Percentiles rank a stretch among this genome's conserved stretches.
phyloP scores from a whole-genome alignment of 768 basidiomycete genomes.

The Rhizopogon vulgaris region DNA sequence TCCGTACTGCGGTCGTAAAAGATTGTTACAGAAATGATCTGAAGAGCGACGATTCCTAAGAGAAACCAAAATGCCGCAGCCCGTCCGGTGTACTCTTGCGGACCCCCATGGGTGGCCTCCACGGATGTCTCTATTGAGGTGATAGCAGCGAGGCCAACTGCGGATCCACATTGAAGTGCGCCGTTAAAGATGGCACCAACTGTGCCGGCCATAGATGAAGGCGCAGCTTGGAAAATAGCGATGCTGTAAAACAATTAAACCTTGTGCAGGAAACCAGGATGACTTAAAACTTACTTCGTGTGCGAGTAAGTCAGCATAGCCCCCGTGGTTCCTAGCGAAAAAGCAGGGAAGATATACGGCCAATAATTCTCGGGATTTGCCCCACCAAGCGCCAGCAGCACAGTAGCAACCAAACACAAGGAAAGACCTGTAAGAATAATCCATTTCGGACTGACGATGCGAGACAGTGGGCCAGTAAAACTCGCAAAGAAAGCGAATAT shows the following conservation, averaged over 20 bases:
- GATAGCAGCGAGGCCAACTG: slow-evolving; percentile 44
- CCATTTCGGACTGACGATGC: slow-evolving; percentile 34
- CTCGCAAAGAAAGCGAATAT: slow-evolving; percentile 30
- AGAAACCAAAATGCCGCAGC: slow-evolving; percentile 42
- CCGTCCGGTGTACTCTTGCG: slow-evolving; percentile 31
- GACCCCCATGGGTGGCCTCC: slow-evolving; percentile 26
- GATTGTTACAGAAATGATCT: slow-evolving; percentile 24
- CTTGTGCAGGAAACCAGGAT: background rate
- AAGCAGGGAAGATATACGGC: slow-evolving; percentile 43
- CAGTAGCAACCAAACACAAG: slow-evolving; percentile 31
- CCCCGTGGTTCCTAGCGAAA: slow-evolving; percentile 42
- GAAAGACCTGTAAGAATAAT: slow-evolving; percentile 37
- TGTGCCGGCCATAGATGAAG: slow-evolving; percentile 44
- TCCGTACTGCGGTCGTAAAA: slow-evolving; percentile 28
- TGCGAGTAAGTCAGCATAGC: slow-evolving; percentile 39
- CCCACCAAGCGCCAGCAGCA: slow-evolving; percentile 37
- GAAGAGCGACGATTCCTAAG: slow-evolving; percentile 28
- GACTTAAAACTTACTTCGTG: slow-evolving; percentile 34
- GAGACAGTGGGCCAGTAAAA: slow-evolving; percentile 35
- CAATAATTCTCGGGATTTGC: slow-evolving; percentile 38
- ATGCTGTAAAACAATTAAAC: slow-evolving; percentile 27
- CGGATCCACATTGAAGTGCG: slow-evolving; percentile 47
- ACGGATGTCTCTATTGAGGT: slow-evolving; percentile 45
- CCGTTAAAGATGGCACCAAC: slow-evolving; percentile 53
- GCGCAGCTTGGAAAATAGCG: slow-evolving; percentile 43